Percentiles rank a stretch among this genome's conserved stretches.
Evolutionary conservation across 2,329 filamentous ascomycete species (phyloP).

Genomic region (Fusarium sp.): DNA sequence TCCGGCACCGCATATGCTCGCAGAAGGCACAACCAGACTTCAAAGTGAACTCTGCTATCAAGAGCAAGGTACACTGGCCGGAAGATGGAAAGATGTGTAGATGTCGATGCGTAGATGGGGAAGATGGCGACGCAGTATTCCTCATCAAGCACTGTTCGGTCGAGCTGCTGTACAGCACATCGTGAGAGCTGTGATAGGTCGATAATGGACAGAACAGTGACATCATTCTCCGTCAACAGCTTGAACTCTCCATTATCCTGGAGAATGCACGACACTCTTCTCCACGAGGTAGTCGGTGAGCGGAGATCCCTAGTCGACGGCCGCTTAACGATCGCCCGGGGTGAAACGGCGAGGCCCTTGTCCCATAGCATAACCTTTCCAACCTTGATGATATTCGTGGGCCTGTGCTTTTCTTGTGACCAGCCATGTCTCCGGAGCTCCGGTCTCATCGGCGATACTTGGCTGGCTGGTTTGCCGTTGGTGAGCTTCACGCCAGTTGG

Average conservation of each 20-base stretch:
- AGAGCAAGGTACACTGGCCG: slow-evolving; percentile 91
- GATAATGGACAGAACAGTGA: slow-evolving; percentile 82
- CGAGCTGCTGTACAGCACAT: slow-evolving; percentile 89
- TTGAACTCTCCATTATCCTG: slow-evolving; percentile 96
- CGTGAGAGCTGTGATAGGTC: slow-evolving; percentile 90
- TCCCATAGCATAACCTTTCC: slow-evolving; percentile 94
- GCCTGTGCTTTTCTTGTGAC: slow-evolving; percentile 49
- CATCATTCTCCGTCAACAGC: slow-evolving; percentile 87
- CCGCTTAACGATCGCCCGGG: slow-evolving; percentile 67
- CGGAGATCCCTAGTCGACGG: slow-evolving; percentile 69
- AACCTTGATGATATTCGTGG: slow-evolving; percentile 88
- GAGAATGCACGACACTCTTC: slow-evolving; percentile 89
- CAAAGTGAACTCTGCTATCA: slow-evolving; percentile 89
- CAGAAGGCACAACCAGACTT: slow-evolving; percentile 95
- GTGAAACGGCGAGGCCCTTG: slow-evolving; percentile 71
- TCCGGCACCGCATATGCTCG: slow-evolving; percentile 93
- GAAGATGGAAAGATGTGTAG: slow-evolving; percentile 79
- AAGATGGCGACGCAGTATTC: slow-evolving; percentile 97
- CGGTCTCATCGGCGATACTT: slow-evolving; percentile 52
- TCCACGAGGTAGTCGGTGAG: slow-evolving; percentile 76
- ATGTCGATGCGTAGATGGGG: slow-evolving; percentile 85
- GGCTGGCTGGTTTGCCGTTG: slow-evolving; percentile 54
- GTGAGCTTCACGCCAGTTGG: slow-evolving; percentile 68
- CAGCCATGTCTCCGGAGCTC: slow-evolving; percentile 58
- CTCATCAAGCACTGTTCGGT: slow-evolving; percentile 90